These are phyloP conservation scores for Diversispora epigaea DNA, from an alignment of 192 early-diverging fungal species.

Conservation along the genomic window DNA sequence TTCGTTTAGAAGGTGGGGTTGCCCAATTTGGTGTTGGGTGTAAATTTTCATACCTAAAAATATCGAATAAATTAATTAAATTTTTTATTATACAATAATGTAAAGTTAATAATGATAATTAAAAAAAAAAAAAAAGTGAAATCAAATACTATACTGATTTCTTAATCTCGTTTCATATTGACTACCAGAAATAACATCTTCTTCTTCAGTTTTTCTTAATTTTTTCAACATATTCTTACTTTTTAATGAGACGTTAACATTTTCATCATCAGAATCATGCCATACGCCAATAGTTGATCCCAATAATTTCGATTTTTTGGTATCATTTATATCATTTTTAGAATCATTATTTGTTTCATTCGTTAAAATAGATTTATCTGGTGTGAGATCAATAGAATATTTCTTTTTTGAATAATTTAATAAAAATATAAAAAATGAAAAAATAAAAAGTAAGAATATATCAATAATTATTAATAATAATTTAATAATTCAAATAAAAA, in stretches of 20 bases:
- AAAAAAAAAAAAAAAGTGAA: slow-evolving; percentile 3
- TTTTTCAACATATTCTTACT: slow-evolving; percentile 68
- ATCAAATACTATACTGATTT: slow-evolving; percentile 60
- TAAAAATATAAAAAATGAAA: too few species aligned
- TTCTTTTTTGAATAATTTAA: too few species aligned
- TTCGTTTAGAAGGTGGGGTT: slow-evolving; percentile 49
- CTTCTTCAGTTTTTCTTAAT: slow-evolving; percentile 71
- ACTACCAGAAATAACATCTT: slow-evolving; percentile 69
- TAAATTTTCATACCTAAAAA: slow-evolving; percentile 66
- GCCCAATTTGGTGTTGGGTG: slow-evolving; percentile 90
- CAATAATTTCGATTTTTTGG: slow-evolving; percentile 17
- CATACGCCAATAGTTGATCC: slow-evolving; percentile 58
- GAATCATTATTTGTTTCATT: too few species aligned
- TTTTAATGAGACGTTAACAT: slow-evolving; percentile 69
- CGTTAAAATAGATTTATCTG: too few species aligned
- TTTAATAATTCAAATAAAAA: too few species aligned
- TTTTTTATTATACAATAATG: slow-evolving; percentile 1
- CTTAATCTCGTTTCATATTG: slow-evolving; percentile 86
- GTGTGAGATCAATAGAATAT: too few species aligned
- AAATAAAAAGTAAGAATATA: too few species aligned
- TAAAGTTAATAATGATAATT: background rate
- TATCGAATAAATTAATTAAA: slow-evolving; percentile 29
- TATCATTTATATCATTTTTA: too few species aligned
- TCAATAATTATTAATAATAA: too few species aligned
- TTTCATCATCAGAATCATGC: slow-evolving; percentile 77